Conservation (phyloP, 2,329 filamentous ascomycete species). For the Exserohilum rostratum region DNA sequence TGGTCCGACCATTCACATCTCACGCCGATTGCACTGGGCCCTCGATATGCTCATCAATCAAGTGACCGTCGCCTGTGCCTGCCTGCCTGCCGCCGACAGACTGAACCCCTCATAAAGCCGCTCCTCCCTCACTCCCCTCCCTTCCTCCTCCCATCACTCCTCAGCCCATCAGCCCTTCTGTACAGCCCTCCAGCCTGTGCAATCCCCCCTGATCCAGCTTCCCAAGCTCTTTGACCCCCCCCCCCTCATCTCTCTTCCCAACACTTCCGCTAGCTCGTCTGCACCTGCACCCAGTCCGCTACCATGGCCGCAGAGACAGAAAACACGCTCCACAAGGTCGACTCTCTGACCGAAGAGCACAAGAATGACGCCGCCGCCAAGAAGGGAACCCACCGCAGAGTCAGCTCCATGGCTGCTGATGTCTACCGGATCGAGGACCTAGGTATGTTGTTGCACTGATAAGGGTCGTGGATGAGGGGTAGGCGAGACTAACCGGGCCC, state of each 20-base stretch:
- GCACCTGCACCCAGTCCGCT: conserved; percentile 18
- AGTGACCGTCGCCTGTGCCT: conserved; percentile 37
- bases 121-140: conserved; percentile 32
- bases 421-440: conserved; percentile 85
- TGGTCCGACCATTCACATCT: conserved; percentile 37
- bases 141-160: conserved; percentile 26
- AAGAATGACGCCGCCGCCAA: conserved; percentile 69
- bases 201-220: conserved; percentile 17
- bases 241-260: conserved; percentile 10
- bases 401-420: conserved; percentile 74
- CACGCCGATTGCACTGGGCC: conserved; percentile 33
- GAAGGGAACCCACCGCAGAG: conserved; percentile 69
- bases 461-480: conserved; percentile 31
- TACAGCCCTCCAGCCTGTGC: conserved; percentile 14
- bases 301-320: conserved; percentile 60
- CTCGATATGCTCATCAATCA: conserved; percentile 43
- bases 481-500: conserved; percentile 42
- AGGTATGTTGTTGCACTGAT: conserved; percentile 62
- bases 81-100: conserved; percentile 31
- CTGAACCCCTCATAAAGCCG: conserved; percentile 45
- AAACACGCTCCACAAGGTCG: conserved; percentile 78
- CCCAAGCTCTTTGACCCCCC: conserved; percentile 22
- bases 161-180: conserved; percentile 27
- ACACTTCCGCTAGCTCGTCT: conserved; percentile 6
- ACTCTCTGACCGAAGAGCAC: conserved; percentile 85